Percentiles rank a stretch among this genome's conserved stretches.
Conservation (phyloP, 176 grass and related monocot genomes). For the Triticum monococcum region DNA sequence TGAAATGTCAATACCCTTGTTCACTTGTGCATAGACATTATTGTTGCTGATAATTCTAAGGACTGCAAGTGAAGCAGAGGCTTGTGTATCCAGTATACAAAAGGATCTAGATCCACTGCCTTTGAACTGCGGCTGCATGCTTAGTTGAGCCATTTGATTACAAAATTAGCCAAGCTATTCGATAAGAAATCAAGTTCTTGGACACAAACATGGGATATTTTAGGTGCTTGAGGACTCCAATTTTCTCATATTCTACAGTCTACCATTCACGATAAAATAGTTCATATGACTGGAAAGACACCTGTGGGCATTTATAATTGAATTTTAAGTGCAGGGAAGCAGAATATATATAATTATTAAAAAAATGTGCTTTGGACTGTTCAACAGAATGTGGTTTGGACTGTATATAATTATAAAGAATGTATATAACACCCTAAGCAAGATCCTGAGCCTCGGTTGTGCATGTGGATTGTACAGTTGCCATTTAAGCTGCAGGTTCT, state of each 20-base stretch:
- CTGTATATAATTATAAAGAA: neutral
- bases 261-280: constrained; percentile 12
- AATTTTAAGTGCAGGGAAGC: neutral
- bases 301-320: neutral
- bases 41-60: neutral
- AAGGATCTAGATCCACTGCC: neutral
- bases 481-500: constrained; percentile 33
- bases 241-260: neutral
- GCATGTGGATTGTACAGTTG: constrained; percentile 1
- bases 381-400: neutral
- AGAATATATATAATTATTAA: neutral
- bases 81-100: neutral
- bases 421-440: neutral
- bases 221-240: no score
- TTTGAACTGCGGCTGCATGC: neutral
- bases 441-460: neutral
- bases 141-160: neutral
- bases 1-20: neutral
- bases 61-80: neutral
- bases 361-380: neutral
- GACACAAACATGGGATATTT: neutral
- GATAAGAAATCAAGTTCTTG: neutral
- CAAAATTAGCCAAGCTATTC: neutral
- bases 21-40: neutral
- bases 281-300: neutral